These are phyloP conservation scores for Lupinus albus DNA, from an alignment of 306 rosid species.

Conservation along the genomic window DNA sequence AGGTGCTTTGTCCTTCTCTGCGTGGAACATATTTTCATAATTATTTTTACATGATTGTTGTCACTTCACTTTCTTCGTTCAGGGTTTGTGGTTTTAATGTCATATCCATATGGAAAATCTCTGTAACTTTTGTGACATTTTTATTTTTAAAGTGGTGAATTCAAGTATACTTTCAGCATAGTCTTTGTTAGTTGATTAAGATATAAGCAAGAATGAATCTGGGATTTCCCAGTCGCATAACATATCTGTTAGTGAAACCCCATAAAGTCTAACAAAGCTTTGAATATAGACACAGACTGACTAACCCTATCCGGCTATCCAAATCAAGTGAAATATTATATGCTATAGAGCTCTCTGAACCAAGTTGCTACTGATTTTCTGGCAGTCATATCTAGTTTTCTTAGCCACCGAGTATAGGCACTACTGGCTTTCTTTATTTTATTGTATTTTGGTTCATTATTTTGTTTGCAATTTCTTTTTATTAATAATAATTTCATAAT, in stretches of 20 bases:
- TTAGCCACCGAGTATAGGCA: background rate
- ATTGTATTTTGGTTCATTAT: slow-evolving; percentile 24
- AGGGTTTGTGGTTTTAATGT: slow-evolving; percentile 6
- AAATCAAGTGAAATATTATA: background rate
- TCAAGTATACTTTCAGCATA: slow-evolving; percentile 26
- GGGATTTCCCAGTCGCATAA: background rate
- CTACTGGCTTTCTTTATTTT: slow-evolving; percentile 7
- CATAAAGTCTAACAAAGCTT: too few species aligned
- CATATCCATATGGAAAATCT: slow-evolving; percentile 21
- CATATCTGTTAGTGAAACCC: background rate
- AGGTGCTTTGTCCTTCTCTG: slow-evolving; percentile 53
- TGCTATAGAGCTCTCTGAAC: background rate
- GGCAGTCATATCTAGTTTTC: background rate
- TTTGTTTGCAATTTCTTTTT: slow-evolving; percentile 28
- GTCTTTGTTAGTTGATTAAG: slow-evolving; percentile 22
- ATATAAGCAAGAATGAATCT: slow-evolving; percentile 28
- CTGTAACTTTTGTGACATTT: slow-evolving; percentile 16
- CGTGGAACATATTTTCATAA: slow-evolving; percentile 15
- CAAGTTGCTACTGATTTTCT: slow-evolving; percentile 13
- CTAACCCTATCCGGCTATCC: too few species aligned
- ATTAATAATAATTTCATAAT: slow-evolving; percentile 27
- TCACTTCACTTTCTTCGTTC: slow-evolving; percentile 1
- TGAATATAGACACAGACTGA: too few species aligned
- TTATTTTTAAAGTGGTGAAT: slow-evolving; percentile 1
- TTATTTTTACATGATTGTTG: slow-evolving; percentile 33